These are phyloP conservation scores for Apium graveolens DNA, from an alignment of 129 eudicot species.

Conservation along the genomic window DNA sequence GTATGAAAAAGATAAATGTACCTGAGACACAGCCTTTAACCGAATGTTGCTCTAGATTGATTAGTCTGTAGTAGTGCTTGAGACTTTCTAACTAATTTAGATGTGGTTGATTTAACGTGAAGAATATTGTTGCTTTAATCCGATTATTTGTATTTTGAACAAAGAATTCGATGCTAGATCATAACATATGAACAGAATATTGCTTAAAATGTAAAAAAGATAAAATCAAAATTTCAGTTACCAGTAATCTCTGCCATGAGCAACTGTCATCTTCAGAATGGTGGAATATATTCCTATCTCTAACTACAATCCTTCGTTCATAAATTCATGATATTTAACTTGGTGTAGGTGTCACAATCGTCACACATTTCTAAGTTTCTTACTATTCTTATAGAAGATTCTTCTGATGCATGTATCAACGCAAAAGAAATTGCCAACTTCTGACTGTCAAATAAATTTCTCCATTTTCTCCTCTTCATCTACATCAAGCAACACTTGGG, in stretches of 20 bases:
- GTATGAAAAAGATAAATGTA: too few relatives aligned
- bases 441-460: slow-evolving; percentile 64
- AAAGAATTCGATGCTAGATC: neutral
- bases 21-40: too few relatives aligned
- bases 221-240: slow-evolving; percentile 17
- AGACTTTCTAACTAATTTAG: too few relatives aligned
- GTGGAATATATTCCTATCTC: slow-evolving; percentile 76
- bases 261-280: slow-evolving; percentile 69
- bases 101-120: neutral
- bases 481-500: slow-evolving; percentile 43
- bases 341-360: slow-evolving; percentile 74
- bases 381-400: slow-evolving; percentile 48
- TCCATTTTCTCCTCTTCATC: slow-evolving; percentile 71
- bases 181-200: neutral
- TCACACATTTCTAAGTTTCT: slow-evolving; percentile 72
- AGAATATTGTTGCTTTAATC: too few relatives aligned
- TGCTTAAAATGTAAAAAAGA: neutral
- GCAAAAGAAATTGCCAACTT: slow-evolving; percentile 73
- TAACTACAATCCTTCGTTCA: slow-evolving; percentile 48
- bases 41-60: too few relatives aligned
- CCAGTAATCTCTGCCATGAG: slow-evolving; percentile 81
- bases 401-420: slow-evolving; percentile 39
- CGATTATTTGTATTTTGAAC: neutral
- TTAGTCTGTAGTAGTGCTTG: too few relatives aligned
- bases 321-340: slow-evolving; percentile 57